Conservation (phyloP, 139 green algal genomes). For the Micractinium sp. region DNA sequence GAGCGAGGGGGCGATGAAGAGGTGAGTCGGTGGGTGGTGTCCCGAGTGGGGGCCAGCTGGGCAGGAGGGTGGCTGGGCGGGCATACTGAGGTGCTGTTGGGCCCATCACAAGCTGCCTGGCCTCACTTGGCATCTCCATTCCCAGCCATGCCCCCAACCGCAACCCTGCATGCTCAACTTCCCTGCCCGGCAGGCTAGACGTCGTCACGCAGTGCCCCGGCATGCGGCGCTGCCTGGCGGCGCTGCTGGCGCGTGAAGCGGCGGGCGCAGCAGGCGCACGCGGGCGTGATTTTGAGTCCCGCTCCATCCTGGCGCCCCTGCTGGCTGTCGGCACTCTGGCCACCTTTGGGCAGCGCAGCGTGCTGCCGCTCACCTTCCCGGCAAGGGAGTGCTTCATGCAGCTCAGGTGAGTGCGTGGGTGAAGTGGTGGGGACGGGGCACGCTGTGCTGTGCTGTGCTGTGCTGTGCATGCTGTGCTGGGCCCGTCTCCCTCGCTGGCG, state of each 20-base stretch:
- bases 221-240: slow-evolving; percentile 16
- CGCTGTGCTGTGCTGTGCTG: background rate
- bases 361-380: slow-evolving; percentile 28
- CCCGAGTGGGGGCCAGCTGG: background rate
- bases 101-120: background rate
- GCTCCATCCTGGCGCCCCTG: slow-evolving; percentile 16
- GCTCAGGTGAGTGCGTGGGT: background rate
- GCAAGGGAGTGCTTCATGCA: slow-evolving; percentile 31
- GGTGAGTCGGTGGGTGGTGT: too few species aligned
- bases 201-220: slow-evolving; percentile 9
- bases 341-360: background rate
- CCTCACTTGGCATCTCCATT: background rate
- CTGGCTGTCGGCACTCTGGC: slow-evolving; percentile 28
- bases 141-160: background rate
- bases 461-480: background rate
- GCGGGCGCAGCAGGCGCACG: background rate
- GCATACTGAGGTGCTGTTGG: too few species aligned
- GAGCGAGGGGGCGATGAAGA: slow-evolving; percentile 4
- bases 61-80: too few species aligned
- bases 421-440: background rate
- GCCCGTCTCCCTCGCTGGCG: too few species aligned
- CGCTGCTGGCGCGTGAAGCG: slow-evolving; percentile 24
- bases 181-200: slow-evolving; percentile 20
- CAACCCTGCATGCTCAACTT: background rate
- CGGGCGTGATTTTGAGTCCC: slow-evolving; percentile 9